Conservation (phyloP, 768 basidiomycete genomes). For the Naematelia encephala region DNA sequence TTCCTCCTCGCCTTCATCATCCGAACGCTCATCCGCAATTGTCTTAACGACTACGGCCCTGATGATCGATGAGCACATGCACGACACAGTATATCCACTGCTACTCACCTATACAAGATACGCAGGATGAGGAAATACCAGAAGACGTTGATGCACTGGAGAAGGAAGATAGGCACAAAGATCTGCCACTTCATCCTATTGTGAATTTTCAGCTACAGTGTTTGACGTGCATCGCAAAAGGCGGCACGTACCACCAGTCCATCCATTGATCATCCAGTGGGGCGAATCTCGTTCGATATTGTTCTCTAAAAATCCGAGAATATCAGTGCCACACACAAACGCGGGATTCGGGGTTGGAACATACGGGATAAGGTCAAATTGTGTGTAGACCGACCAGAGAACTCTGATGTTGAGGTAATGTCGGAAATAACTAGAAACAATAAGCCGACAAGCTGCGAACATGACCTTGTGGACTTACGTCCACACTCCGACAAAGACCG, state of each 20-base stretch:
- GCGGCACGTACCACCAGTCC: constrained; percentile 58
- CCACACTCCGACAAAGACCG: constrained; percentile 69
- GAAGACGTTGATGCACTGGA: constrained; percentile 84
- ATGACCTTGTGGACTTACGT: constrained; percentile 58
- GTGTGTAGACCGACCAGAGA: constrained; percentile 78
- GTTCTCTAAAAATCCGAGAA: background rate
- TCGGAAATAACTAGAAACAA: constrained; percentile 71
- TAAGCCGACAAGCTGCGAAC: background rate
- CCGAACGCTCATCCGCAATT: constrained; percentile 69
- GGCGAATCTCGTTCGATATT: constrained; percentile 14
- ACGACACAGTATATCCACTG: background rate
- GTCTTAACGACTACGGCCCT: constrained; percentile 57
- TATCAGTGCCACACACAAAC: background rate
- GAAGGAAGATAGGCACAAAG: constrained; percentile 66
- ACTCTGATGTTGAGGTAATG: constrained; percentile 85
- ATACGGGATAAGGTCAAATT: constrained; percentile 72
- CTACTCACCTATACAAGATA: constrained; percentile 66
- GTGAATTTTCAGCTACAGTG: no score
- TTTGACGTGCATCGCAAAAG: no score
- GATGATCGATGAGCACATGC: constrained; percentile 8
- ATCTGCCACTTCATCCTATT: constrained; percentile 72
- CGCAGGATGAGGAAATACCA: constrained; percentile 86
- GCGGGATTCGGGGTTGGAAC: constrained; percentile 19
- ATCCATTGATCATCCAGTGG: constrained; percentile 68
- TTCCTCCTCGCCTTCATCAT: constrained; percentile 56